These are phyloP conservation scores for Lippia alba DNA, from an alignment of 305 asterid species.

Conservation along the genomic window DNA sequence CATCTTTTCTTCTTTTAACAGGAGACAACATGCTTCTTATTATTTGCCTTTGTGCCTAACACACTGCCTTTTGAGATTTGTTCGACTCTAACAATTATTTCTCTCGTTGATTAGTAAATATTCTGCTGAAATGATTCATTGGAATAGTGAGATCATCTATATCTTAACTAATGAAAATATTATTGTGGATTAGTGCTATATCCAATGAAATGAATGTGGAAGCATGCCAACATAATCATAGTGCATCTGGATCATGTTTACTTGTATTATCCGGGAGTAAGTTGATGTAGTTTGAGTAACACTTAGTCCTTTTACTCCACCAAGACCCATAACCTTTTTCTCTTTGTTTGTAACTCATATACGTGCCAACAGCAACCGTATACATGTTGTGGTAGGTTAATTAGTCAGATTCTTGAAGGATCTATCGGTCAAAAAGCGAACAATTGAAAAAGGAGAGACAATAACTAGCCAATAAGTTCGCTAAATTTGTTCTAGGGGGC, in stretches of 20 bases:
- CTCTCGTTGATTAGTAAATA: not conserved
- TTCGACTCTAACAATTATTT: not conserved
- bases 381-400: too few species aligned
- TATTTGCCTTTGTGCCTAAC: not conserved
- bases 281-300: not conserved
- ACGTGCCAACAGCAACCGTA: too few species aligned
- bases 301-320: not conserved
- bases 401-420: too few species aligned
- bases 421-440: too few species aligned
- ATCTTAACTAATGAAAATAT: not conserved
- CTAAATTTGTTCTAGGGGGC: not conserved
- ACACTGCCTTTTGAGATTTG: not conserved
- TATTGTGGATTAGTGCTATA: not conserved
- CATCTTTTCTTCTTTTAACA: constrained; percentile 5
- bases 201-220: not conserved
- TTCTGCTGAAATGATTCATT: not conserved
- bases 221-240: not conserved
- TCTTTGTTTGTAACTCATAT: not conserved
- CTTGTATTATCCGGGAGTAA: not conserved
- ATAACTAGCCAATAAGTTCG: not conserved
- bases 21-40: not conserved
- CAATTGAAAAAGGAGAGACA: not conserved
- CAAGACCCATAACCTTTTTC: not conserved
- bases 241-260: not conserved
- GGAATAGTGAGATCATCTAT: not conserved